Evolutionary conservation across 257 asterid genomes (phyloP), one percentile per base, ranked within the genome.

Genomic region (Solanum dulcamara): DNA sequence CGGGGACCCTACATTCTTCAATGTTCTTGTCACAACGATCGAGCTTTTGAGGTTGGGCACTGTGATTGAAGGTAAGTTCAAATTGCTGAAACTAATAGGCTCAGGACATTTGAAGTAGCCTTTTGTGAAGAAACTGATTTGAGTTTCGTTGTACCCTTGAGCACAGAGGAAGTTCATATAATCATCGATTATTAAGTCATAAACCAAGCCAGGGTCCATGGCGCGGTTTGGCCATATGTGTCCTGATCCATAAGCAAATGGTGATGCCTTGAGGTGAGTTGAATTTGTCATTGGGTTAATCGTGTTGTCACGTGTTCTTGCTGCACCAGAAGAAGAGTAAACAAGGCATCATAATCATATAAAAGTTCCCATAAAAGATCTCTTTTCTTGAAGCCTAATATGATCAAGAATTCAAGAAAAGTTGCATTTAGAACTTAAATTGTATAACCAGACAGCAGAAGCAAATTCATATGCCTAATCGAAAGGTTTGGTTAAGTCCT

Each of bases 141-240:
- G 91, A 44, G 51, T 83, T 14, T 83, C 68, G 48, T 92, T 94
- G 88, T 89, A 91, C 60, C 97, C 97, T 20, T 91, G 88, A 14
- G 97, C 87, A 85, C 98, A 96, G n/a, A 96, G 84, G 84, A 94
- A 93, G 85, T 72, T 71, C 83, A 93, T 83, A 91, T 95, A 94
- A 57, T 96, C 99, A 1, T 28, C 28, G 38, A 24, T 42, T 0
- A 89, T 67, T 48, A 91, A 79, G 85, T 96, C 99, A 24, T 96
- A 96, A 12, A 96, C 94, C 88, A 96, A 86, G 9, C 99, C 99
- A 7, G 99, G 98, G 86, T 96, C 95, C 97, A 92, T 92, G 15
- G 98, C 98, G 0, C 94, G 92, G 93, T 95, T 95, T 35, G 99
- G 98, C 57, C 90, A 89, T 80, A 95, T 89, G 42, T 96, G 97